Evolutionary conservation across 306 rosid genomes (phyloP), one percentile per base, ranked within the genome.

Genomic region (Quercus gilva): DNA sequence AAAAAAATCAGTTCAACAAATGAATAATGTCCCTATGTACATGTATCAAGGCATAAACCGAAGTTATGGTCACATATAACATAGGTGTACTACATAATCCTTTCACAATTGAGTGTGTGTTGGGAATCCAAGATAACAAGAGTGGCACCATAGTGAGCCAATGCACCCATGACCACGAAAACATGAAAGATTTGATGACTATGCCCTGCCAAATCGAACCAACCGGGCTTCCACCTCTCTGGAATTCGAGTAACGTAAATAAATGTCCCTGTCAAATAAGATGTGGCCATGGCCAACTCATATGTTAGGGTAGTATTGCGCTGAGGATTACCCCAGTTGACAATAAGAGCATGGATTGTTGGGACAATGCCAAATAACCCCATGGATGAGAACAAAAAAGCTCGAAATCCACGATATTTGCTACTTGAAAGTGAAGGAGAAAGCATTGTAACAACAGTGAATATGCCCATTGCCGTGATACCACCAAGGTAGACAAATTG

Each of bases 101-200:
- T 88, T 23, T 70, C 76, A 80, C 99, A 95, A 15, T 91, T 97
- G 60, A 77, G 69, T 51, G 74, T 52, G 73, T 77, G 84, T 76
- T 97, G 98, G 96, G 98, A 91, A 33, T 95, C 94, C 19, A 93
- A 77, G 89, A 95, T 78, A 57, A 87, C 78, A 52, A 93, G 90
- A 8, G 97, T 77, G 29, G 98, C 98, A 26, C 84, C 97, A 73
- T 95, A 95, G 88, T 93, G 99, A 15, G 98, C 80, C 58, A 91
- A 78, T 13, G 98, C 99, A 15, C 99, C 99, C 80, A 88, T 69
- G 41, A 95, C 93, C 45, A 95, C 98, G 49, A 95, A 77, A 67
- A 86, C 86, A 83, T 95, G 99, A 80, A 95, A 95, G 51, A 95
- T 86, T 68, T 95, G 98, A 71, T 95, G 99, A 73, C 99, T 95